Evolutionary conservation across 768 basidiomycete species (phyloP).

Genomic region (Daedalea quercina): DNA sequence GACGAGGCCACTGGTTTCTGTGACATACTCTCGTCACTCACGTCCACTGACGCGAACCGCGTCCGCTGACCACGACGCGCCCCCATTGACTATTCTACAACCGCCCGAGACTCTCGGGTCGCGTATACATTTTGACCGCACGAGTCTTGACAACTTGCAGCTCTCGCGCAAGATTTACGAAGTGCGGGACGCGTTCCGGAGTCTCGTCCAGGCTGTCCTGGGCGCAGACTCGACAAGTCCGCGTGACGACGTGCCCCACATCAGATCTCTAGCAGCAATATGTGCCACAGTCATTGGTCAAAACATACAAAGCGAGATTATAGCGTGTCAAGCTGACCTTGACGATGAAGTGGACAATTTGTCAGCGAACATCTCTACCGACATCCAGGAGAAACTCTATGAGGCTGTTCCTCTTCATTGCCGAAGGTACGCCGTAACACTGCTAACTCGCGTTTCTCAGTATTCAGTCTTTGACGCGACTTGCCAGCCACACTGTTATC

Average conservation of each 20-base stretch:
- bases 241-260: constrained; percentile 2
- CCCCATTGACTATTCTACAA: constrained; percentile 33
- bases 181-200: constrained; percentile 49
- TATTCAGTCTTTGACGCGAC: background rate
- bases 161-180: constrained; percentile 44
- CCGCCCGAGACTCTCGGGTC: constrained; percentile 28
- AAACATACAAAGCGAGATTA: constrained; percentile 30
- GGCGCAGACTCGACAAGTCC: background rate
- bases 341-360: constrained; percentile 21
- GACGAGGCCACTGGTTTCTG: constrained; percentile 1
- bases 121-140: constrained; percentile 28
- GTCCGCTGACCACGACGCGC: constrained; percentile 7
- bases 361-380: constrained; percentile 14
- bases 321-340: constrained; percentile 17
- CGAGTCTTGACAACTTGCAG: constrained; percentile 30
- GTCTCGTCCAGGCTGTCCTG: constrained; percentile 36
- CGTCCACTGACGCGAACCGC: background rate
- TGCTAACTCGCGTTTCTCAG: background rate
- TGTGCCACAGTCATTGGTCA: constrained; percentile 44
- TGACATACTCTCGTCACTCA: constrained; percentile 10
- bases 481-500: constrained; percentile 37
- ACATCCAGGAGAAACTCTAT: constrained; percentile 35
- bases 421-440: constrained; percentile 40
- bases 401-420: constrained; percentile 45
- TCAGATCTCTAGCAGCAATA: constrained; percentile 36